Conservation (phyloP, 768 basidiomycete genomes). For the Leccinum barrowsii region DNA sequence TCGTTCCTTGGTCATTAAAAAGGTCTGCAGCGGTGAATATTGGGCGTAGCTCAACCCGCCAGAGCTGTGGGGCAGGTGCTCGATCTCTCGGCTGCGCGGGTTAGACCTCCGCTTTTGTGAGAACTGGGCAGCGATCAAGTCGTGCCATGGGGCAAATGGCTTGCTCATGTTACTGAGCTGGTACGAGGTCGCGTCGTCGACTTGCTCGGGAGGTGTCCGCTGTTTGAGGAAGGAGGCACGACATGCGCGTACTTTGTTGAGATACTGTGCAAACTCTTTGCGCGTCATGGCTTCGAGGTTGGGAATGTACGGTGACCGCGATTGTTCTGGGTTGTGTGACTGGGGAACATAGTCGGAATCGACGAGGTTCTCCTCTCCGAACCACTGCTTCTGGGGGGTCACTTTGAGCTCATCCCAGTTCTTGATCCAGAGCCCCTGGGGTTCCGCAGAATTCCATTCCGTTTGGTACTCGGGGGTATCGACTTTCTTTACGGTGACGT, state of each 20-base stretch:
- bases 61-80: constrained; percentile 59
- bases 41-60: constrained; percentile 62
- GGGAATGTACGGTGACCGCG: constrained; percentile 33
- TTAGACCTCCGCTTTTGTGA: constrained; percentile 24
- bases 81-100: constrained; percentile 39
- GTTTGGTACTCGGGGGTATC: constrained; percentile 75
- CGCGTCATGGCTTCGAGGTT: constrained; percentile 63
- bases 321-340: constrained; percentile 12
- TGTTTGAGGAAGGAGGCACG: constrained; percentile 56
- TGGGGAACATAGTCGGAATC: constrained; percentile 27
- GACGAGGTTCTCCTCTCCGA: constrained; percentile 18
- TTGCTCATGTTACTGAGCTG: constrained; percentile 24
- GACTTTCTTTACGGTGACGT: constrained; percentile 62
- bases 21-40: constrained; percentile 50
- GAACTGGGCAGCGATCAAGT: constrained; percentile 17
- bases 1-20: constrained; percentile 47
- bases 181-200: constrained; percentile 23
- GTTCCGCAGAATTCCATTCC: constrained; percentile 69
- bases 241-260: constrained; percentile 52
- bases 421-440: constrained; percentile 62
- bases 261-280: constrained; percentile 54
- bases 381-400: constrained; percentile 5
- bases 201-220: constrained; percentile 14
- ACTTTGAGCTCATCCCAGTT: constrained; percentile 58
- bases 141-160: constrained; percentile 25